Base-by-base conservation (phyloP, 2,329 filamentous ascomycete genomes). In the Cadophora sp. region DNA sequence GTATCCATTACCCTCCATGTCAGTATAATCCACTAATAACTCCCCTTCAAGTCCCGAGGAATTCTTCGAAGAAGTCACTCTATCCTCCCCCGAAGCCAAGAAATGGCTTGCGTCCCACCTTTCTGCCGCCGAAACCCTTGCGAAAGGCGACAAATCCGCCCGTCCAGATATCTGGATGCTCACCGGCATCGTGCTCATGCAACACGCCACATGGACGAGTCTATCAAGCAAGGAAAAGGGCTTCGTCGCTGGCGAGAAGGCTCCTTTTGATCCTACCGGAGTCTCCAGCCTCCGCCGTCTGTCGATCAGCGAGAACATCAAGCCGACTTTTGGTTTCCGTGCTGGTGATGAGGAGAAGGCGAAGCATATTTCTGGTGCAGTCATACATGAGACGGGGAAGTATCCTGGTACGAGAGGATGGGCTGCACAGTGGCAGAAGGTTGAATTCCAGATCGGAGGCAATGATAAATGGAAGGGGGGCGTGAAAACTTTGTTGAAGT, bases 131-230 rank as follows among this genome's bases (percentile, higher is more conserved):
- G 67, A 69, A 61, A 53, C 43, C 34, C 67, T 74, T 43, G 31
- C 56, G 1, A 67, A 70, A 34, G 50, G 40, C 40, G 40, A 34
- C 22, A 64, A 64, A 24, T 61, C 68, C 3, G 27, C 59, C 3
- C 29, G 50, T 34, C 71, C 70, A 3, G 51, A 70, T 12, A 72
- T 73, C 16, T 75, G 71, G 71, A 70, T 75, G 68, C 64, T 72
- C 7, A 75, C 73, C 3, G 73, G 73, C 4, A 56, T 75, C 11
- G 66, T 75, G 26, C 69, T 75, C 31, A 73, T 75, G 72, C 71
- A 70, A 34, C 73, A 75, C 51, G 70, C 73, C 11, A 75, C 73
- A 37, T 75, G 73, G 73, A 72, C 69, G 0, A 58, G 31, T 27
- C 65, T 75, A 12, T 71, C 72, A 1, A 68, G 65, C 66, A 59